Conservation (phyloP, 1,284 basidiomycete genomes). For the Trichosporon inkin region DNA sequence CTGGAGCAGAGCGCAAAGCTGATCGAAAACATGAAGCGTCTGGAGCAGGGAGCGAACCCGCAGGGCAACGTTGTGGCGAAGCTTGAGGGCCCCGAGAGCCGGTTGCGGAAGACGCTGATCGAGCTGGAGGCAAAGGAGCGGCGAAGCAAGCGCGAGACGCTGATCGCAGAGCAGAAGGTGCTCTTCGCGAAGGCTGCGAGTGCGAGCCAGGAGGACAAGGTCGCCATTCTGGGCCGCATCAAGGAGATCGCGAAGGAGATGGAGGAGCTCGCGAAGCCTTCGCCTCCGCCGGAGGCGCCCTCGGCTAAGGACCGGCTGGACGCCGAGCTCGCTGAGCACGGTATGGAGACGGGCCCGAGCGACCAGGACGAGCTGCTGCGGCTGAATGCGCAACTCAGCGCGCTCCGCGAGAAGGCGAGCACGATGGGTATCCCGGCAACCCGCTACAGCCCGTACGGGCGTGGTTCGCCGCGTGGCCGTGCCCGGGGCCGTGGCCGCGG, state of each 20-base stretch:
- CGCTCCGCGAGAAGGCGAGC: slow-evolving; percentile 57
- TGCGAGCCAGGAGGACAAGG: slow-evolving; percentile 62
- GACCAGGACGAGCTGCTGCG: slow-evolving; percentile 49
- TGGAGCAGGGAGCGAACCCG: slow-evolving; percentile 31
- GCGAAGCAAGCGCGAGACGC: slow-evolving; percentile 71
- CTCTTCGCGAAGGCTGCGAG: slow-evolving; percentile 68
- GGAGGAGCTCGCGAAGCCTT: slow-evolving; percentile 52
- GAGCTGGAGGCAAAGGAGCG: slow-evolving; percentile 56
- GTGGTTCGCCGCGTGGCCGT: slow-evolving; percentile 62
- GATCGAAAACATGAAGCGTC: slow-evolving; percentile 59
- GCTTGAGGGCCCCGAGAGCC: slow-evolving; percentile 36
- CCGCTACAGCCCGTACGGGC: slow-evolving; percentile 58
- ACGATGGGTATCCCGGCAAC: slow-evolving; percentile 41
- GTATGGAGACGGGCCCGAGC: slow-evolving; percentile 52
- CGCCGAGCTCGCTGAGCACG: slow-evolving; percentile 66
- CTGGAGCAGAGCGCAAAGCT: slow-evolving; percentile 71
- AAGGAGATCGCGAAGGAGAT: slow-evolving; percentile 78
- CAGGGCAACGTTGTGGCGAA: slow-evolving; percentile 33
- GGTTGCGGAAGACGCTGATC: slow-evolving; percentile 36
- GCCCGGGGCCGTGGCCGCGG: slow-evolving; percentile 59
- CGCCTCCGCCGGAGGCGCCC: slow-evolving; percentile 44
- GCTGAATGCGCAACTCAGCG: slow-evolving; percentile 39
- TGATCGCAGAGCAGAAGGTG: slow-evolving; percentile 84
- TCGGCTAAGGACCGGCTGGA: slow-evolving; percentile 41
- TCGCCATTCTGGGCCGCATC: slow-evolving; percentile 69